Base-by-base conservation (phyloP, 768 basidiomycete species). In the Multifurca ochricompacta region DNA sequence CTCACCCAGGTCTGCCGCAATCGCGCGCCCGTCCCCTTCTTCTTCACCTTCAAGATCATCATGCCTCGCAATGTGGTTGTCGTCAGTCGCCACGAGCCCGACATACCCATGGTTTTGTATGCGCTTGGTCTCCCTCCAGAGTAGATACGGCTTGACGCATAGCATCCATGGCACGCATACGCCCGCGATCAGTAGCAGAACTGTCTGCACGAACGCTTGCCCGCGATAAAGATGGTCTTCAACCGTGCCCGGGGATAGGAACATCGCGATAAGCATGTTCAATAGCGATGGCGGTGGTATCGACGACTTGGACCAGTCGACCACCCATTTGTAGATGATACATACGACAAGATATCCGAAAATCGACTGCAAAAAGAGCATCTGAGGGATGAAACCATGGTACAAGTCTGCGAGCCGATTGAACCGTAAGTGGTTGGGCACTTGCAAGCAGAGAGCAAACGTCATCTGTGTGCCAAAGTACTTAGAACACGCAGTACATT, bases 211-310 rank as follows among this genome's bases (percentile, higher is more conserved):
- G 40, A 79, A 74, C n/a, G 79, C 79, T 68, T 99, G 96, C 6
- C 95, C 94, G 4, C 77, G 74, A 68, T 92, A 99, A 39, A 99
- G 74, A 64, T 86, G 87, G 44, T 81, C 75, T 31, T 80, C 80
- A 43, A 97, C 80, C 11, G 71, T 79, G 2, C 94, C 96, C 7
- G 96, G 96, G 2, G 82, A 79, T 59, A 99, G 74, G 76, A 98
- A 94, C 94, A 99, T 97, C 58, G 77, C 77, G 69, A 98, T 98
- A 59, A 99, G 75, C 90, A 93, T 92, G 73, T 90, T 95, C 65
- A 99, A 74, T 48, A 99, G 75, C 43, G 91, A 91, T 1, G 96
- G 96, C 13, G 96, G 92, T 32, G 74, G 70, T 7, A 78, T 80
- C 2, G 77, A 61, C 11, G 83, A 75, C 49, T 73, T 76, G 6